Percentiles rank a stretch among this genome's conserved stretches.
Evolutionary conservation across 2,329 filamentous ascomycete species (phyloP).

Genomic region (Helotiales sp.): DNA sequence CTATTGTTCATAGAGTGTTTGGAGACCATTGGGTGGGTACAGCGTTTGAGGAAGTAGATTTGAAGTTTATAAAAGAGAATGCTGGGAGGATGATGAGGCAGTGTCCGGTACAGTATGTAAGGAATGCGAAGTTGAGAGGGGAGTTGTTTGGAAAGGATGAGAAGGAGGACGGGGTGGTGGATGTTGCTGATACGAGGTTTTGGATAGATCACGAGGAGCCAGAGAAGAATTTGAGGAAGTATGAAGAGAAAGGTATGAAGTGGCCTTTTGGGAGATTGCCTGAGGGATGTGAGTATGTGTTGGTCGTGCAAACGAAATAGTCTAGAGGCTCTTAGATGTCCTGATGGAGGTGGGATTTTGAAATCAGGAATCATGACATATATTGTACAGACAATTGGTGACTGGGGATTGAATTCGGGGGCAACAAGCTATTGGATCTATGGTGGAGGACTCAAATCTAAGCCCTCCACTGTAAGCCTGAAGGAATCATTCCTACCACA

Average conservation of each 20-base stretch:
- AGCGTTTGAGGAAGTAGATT: background rate
- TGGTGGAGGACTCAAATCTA: slow-evolving; percentile 58
- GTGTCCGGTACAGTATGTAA: slow-evolving; percentile 14
- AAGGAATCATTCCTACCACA: slow-evolving; percentile 57
- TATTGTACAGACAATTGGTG: too few species aligned
- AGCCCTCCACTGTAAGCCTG: slow-evolving; percentile 57
- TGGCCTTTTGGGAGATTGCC: slow-evolving; percentile 16
- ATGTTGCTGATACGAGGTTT: slow-evolving; percentile 12
- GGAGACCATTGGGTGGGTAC: background rate
- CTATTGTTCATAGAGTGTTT: slow-evolving; percentile 5
- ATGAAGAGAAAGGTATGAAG: background rate
- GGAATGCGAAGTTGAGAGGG: slow-evolving; percentile 8
- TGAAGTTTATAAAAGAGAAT: background rate
- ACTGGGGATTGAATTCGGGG: too few species aligned
- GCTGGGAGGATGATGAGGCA: slow-evolving; percentile 6
- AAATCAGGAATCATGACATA: too few species aligned
- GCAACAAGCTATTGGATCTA: slow-evolving; percentile 34
- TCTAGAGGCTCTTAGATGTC: background rate
- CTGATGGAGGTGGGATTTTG: background rate
- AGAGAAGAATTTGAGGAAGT: slow-evolving; percentile 1
- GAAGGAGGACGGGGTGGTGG: background rate
- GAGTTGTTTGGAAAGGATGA: slow-evolving; percentile 3
- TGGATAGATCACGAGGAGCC: slow-evolving; percentile 20
- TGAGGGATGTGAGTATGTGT: slow-evolving; percentile 18
- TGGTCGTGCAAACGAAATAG: too few species aligned